Evolutionary conservation across 2,329 filamentous ascomycete species (phyloP), one percentile per base, ranked within the genome.

Genomic region (Ascochyta koolunga): DNA sequence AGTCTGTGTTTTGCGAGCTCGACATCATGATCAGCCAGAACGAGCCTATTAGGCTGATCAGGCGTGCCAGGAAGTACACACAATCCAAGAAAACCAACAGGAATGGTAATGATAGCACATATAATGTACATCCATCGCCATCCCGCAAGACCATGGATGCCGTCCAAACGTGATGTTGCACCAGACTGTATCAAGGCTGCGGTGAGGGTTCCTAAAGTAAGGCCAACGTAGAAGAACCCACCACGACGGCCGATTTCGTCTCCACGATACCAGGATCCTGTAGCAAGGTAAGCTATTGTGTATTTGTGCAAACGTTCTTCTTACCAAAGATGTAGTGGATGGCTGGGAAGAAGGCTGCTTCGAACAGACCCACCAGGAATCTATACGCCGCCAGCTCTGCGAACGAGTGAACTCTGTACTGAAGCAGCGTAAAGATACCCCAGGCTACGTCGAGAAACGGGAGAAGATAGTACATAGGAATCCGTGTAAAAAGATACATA

Each of bases 401-500:
- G 56, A 78, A 84, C 2, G 76, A 73, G 2, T 75, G 70, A 0
- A 78, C 78, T 5, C 82, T 78, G 48, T 80, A 84, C 52, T 85
- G 82, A 3, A 85, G 70, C 8, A 86, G 73, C 0, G 83, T 86
- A 54, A 86, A 82, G 15, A 85, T 67, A 0, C 82, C 82, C 83
- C 83, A 86, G 2, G 73, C 66, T 1, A 85, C 58, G 52, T 85
- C 81, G 56, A 84, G 72, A 8, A 76, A 73, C 0, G 83, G 83
- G 5, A 84, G 77, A 0, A 82, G 60, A 69, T 77, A 83, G 49
- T 78, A 76, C 69, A 85, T 80, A 0, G 80, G 66, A 9, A 71
- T 42, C 6, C 64, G 61, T 0, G 66, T 70, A 54, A 84, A 80
- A 1, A 84, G 67, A 54, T 82, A 82, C 56, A 80, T 75, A 60